Percentiles rank a stretch among this genome's conserved stretches.
Evolutionary conservation across 2,329 filamentous ascomycete genomes (phyloP).

Genomic region (Stachybotrys chartarum): DNA sequence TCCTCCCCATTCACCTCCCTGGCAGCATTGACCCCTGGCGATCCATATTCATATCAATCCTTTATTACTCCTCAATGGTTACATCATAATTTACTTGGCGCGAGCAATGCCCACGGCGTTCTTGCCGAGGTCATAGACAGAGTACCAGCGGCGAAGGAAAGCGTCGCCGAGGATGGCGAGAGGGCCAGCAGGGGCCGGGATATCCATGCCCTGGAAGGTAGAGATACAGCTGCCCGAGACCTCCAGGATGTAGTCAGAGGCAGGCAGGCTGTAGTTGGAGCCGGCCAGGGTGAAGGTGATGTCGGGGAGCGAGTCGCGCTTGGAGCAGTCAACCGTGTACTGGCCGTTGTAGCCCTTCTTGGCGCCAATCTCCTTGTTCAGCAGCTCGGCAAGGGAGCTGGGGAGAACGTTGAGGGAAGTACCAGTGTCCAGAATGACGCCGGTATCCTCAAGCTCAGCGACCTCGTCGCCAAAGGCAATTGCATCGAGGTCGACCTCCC

Average conservation of each 20-base stretch:
- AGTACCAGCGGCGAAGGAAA: constrained; percentile 83
- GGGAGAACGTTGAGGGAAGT: constrained; percentile 97
- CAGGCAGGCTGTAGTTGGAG: constrained; percentile 83
- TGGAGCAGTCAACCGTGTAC: constrained; percentile 86
- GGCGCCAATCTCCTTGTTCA: constrained; percentile 96
- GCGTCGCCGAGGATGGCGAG: constrained; percentile 91
- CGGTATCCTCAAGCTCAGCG: constrained; percentile 87
- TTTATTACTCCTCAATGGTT: constrained; percentile 1
- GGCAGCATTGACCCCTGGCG: background rate
- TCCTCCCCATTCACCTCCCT: background rate
- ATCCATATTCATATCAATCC: background rate
- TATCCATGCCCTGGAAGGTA: constrained; percentile 94
- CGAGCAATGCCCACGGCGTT: constrained; percentile 82
- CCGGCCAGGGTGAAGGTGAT: constrained; percentile 86
- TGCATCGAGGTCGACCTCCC: constrained; percentile 94
- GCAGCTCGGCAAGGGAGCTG: constrained; percentile 81
- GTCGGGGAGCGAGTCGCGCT: constrained; percentile 78
- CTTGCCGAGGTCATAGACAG: constrained; percentile 91
- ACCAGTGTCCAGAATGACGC: constrained; percentile 95
- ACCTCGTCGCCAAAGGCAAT: constrained; percentile 82
- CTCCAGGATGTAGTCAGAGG: constrained; percentile 94
- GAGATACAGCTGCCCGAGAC: constrained; percentile 94
- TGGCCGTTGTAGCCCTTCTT: constrained; percentile 98
- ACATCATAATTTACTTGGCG: constrained; percentile 50
- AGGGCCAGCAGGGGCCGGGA: constrained; percentile 80